These are phyloP conservation scores for Aspergillus eucalypticola DNA, from an alignment of 2,329 filamentous ascomycete genomes.

Conservation along the genomic window DNA sequence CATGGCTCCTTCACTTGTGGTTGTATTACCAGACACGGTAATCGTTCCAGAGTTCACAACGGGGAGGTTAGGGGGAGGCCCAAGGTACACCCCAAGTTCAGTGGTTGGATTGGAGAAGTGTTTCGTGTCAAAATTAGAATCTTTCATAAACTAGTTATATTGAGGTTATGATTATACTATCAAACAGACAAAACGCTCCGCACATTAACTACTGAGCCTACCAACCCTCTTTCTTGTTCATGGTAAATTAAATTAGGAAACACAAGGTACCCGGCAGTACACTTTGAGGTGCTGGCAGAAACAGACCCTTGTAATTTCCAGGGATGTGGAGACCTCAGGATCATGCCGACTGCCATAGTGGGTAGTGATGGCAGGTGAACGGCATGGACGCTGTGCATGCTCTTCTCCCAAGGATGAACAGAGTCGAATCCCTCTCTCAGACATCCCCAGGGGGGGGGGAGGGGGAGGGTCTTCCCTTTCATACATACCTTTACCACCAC, in stretches of 20 bases:
- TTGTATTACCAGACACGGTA: neutral
- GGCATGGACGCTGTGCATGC: neutral
- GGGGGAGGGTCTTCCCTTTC: neutral
- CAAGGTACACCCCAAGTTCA: neutral
- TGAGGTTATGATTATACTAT: neutral
- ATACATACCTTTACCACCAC: neutral
- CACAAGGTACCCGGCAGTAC: neutral
- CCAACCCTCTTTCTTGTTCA: neutral
- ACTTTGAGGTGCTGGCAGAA: slow-evolving; percentile 7
- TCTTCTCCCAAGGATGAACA: neutral
- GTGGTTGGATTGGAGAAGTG: neutral
- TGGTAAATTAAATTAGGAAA: neutral
- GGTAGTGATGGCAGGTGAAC: slow-evolving; percentile 2
- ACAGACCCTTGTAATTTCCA: slow-evolving; percentile 8
- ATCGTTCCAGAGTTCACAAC: neutral
- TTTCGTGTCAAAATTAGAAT: neutral
- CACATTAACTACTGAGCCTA: no score
- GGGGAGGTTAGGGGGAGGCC: neutral
- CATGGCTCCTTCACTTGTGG: slow-evolving; percentile 1
- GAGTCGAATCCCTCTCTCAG: neutral
- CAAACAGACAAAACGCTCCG: neutral
- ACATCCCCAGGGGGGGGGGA: neutral
- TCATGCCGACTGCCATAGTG: neutral
- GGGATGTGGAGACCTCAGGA: slow-evolving; percentile 3
- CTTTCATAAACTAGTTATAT: no score